Evolutionary conservation across 306 rosid genomes (phyloP), one percentile per base, ranked within the genome.

Genomic region (Citrullus colocynthis): DNA sequence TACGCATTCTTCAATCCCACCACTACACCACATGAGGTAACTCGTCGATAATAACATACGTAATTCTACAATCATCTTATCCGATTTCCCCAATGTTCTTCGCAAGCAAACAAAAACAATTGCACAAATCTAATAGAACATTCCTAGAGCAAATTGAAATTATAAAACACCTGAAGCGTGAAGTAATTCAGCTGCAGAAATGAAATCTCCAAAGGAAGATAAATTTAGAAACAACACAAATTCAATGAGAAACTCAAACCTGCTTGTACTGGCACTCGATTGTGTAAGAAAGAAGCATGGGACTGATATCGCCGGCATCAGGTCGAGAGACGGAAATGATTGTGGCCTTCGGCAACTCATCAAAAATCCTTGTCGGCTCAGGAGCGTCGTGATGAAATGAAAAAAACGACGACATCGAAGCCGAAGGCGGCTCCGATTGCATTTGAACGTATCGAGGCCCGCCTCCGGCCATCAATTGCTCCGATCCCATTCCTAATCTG

Each of bases 321-420:
- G 99, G 99, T 6, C 99, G 97, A 30, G 99, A 95, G 41, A 95
- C 97, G 74, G 97, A 89, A 69, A 92, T 81, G 76, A 92, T 95
- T 71, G 81, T 42, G 67, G 99, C 97, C 74, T 79, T 79, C 0
- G 99, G 99, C 81, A 95, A 80, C 85, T 95, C 97, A 3, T 95
- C 97, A 80, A 95, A 95, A 81, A 95, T 90, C 87, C 92, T 85
- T 36, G 79, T 9, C 0, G 83, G 83, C 72, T 92, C 93, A 4
- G 80, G 74, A 34, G 82, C 24, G 44, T 79, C 66, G 0, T 81
- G 90, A 3, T 91, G 93, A 63, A 79, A 77, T 0, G 93, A 81
- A 79, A 86, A 81, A 30, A 82, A 80, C 14, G 97, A 78, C 0
- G 89, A 78, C 63, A 82, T 41, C 52, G 86, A 30, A 24, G 88